Evolutionary conservation across 345 rosid genomes (phyloP).

Genomic region (Durio zibethinus): DNA sequence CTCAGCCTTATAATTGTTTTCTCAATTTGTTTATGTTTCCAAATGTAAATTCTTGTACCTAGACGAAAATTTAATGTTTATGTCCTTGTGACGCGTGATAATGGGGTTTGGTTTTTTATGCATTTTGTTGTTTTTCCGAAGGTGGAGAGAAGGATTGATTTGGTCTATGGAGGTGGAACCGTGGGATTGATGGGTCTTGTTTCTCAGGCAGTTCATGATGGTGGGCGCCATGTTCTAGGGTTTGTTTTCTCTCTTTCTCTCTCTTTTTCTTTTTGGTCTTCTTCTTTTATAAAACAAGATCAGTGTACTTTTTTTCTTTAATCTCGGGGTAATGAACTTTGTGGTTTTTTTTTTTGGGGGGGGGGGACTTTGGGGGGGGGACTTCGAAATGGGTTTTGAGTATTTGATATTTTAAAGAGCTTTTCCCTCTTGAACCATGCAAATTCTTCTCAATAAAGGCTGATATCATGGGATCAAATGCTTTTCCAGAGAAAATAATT

Average conservation of each 20-base stretch:
- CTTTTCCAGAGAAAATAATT: conserved; percentile 10
- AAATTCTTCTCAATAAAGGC: conserved; percentile 18
- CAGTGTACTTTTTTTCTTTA: conserved; percentile 4
- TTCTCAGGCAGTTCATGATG: conserved; percentile 98
- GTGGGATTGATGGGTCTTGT: conserved; percentile 98
- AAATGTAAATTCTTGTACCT: background rate
- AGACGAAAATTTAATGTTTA: background rate
- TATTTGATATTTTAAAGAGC: background rate
- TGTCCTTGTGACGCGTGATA: conserved; percentile 27
- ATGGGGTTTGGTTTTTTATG: conserved; percentile 40
- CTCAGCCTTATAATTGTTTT: conserved; percentile 16
- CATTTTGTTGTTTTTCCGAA: conserved; percentile 30
- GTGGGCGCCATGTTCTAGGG: conserved; percentile 99
- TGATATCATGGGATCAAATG: conserved; percentile 55
- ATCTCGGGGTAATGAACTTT: background rate
- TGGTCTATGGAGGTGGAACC: conserved; percentile 98
- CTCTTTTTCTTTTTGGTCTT: conserved; percentile 20
- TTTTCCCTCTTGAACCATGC: conserved; percentile 24
- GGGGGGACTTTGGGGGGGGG: background rate
- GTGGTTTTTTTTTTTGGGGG: background rate
- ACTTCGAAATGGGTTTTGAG: conserved; percentile 1
- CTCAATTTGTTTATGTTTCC: background rate
- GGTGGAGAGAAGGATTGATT: conserved; percentile 94
- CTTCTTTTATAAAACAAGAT: conserved; percentile 31
- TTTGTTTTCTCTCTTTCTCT: conserved; percentile 42